Base-by-base conservation (phyloP, 73 alveolate species). In the Blepharisma japonicum region DNA sequence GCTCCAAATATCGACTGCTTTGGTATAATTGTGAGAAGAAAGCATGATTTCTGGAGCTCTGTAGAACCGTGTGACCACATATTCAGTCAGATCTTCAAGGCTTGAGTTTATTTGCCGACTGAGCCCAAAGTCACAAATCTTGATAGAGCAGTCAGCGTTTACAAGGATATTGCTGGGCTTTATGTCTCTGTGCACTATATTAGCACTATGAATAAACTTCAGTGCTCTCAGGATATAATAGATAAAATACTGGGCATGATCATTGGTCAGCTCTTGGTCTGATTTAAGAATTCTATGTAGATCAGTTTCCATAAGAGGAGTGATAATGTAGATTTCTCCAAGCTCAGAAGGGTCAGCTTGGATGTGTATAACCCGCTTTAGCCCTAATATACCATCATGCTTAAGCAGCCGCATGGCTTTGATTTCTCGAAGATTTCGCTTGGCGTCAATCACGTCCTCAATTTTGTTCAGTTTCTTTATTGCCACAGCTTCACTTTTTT, bases 251-350 rank as follows among this genome's bases (percentile, higher is more conserved):
- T 85, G 81, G 8, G 80, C 82, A 77, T 92, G 94, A 9, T 92
- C 96, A 55, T 86, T 90, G 23, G 94, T 92, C 45, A 91, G 83
- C 71, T 77, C 90, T 67, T 91, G 87, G 45, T 90, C 82, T 66
- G 92, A 78, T 72, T 84, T 61, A 6, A 92, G 81, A 56, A 92
- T 92, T n/a, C 92, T 45, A 56, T 87, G 90, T n/a, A 92, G 77
- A 83, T 92, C 98, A 32, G 98, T 92, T 81, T 92, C 98, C 96
- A 92, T 90, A 53, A 92, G 87, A 78, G 91, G 97, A 77, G 94
- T 84, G 20, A 90, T 91, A 6, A 90, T 68, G 79, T 90, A 85
- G n/a, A 85, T 79, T 45, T 85, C 92, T 0, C 80, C 80, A 8
- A 70, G 70, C 20, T 70, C 80, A 14, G 32, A 11, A 39, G 68